Evolutionary conservation across 208 protist genomes (phyloP).

Genomic region (Trypanosoma boissoni): DNA sequence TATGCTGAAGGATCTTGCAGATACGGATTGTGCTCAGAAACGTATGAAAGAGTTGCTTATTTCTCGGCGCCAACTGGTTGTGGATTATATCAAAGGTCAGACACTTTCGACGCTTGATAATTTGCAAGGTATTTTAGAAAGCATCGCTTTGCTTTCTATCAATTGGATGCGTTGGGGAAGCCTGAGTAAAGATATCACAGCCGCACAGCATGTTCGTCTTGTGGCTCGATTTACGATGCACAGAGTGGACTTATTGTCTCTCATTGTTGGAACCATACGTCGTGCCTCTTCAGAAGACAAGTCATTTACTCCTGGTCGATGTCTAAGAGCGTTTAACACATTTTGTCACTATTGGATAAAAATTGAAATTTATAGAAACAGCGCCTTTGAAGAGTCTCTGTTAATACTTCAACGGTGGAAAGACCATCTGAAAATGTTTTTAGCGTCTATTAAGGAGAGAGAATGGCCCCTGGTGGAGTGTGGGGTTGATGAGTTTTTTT

Average conservation of each 20-base stretch:
- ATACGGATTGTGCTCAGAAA: constrained; percentile 25
- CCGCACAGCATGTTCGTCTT: constrained; percentile 43
- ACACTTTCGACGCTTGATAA: background rate
- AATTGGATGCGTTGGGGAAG: constrained; percentile 83
- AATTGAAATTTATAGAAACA: constrained; percentile 69
- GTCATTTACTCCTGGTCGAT: constrained; percentile 22
- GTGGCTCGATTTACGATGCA: constrained; percentile 84
- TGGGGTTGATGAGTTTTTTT: constrained; percentile 70
- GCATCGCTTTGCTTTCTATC: constrained; percentile 56
- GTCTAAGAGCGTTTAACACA: constrained; percentile 72
- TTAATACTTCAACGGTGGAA: constrained; percentile 70
- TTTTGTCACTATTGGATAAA: constrained; percentile 73
- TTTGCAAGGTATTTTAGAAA: constrained; percentile 42
- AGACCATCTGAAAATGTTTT: constrained; percentile 74
- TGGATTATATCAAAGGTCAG: constrained; percentile 42
- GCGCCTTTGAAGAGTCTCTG: constrained; percentile 29
- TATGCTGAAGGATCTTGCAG: constrained; percentile 22
- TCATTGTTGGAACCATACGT: constrained; percentile 57
- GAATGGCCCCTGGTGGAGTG: constrained; percentile 56
- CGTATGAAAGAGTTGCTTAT: constrained; percentile 40
- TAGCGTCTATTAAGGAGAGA: constrained; percentile 44
- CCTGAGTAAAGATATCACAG: constrained; percentile 25
- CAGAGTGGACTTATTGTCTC: constrained; percentile 70
- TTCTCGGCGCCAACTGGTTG: constrained; percentile 32
- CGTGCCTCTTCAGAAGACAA: constrained; percentile 14